phyloP scores from a whole-genome alignment of 2,329 filamentous ascomycete genomes.

The Periconia sp. region DNA sequence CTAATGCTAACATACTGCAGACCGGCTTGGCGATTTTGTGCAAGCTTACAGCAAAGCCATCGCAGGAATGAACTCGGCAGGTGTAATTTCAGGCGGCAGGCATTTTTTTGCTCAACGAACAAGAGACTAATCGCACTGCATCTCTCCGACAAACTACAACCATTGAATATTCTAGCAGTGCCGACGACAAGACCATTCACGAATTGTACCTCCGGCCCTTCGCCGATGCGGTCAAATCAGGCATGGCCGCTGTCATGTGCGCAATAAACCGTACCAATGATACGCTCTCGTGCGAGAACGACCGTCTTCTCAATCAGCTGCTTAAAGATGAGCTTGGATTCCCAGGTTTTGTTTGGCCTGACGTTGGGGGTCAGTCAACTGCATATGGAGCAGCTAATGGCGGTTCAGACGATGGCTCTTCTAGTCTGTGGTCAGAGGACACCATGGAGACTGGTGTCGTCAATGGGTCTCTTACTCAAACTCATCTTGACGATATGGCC shows the following conservation, averaged over 20 bases:
- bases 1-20: no score
- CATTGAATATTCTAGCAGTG: constrained; percentile 69
- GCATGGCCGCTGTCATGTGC: constrained; percentile 81
- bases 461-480: constrained; percentile 48
- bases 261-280: constrained; percentile 64
- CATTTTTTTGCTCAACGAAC: constrained; percentile 67
- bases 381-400: constrained; percentile 71
- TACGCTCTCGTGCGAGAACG: constrained; percentile 68
- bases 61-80: constrained; percentile 70
- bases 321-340: constrained; percentile 84
- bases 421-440: background rate
- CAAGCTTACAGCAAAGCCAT: no score
- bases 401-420: constrained; percentile 62
- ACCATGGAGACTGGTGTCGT: constrained; percentile 27
- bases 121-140: constrained; percentile 56
- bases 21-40: no score
- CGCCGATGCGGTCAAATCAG: constrained; percentile 76
- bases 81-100: constrained; percentile 73
- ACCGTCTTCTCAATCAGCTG: constrained; percentile 77
- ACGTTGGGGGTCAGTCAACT: constrained; percentile 64
- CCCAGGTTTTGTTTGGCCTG: constrained; percentile 80
- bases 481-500: constrained; percentile 55
- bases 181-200: constrained; percentile 74
- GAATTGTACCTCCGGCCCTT: constrained; percentile 86
- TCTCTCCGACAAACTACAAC: constrained; percentile 25